Evolutionary conservation across 306 rosid genomes (phyloP), one percentile per base, ranked within the genome.

Genomic region (Rubus parviflorus): DNA sequence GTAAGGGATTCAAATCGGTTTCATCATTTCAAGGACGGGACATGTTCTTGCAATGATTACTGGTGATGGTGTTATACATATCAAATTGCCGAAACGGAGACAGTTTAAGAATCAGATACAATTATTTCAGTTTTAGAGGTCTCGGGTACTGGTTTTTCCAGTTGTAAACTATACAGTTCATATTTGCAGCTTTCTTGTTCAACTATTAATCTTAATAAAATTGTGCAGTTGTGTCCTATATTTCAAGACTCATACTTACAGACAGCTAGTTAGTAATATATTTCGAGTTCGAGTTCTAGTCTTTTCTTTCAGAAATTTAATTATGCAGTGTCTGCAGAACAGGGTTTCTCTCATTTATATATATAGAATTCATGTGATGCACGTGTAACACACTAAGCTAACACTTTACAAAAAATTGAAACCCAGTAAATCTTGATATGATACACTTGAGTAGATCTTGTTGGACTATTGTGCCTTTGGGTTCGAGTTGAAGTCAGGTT

Each of bases 1-100:
- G 79, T 74, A 41, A 73, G 83, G 17, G 83, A 80, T 67, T 73
- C 75, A 66, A 74, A 80, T 42, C 51, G 75, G 70, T 80, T 80
- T 80, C 83, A 80, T 73, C 79, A 66, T 42, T 43, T 80, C 15
- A 74, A 68, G 75, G 74, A 68, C 11, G 75, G 75, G 20, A 54
- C 37, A 66, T 80, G 83, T 37, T 80, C 83, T 52, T 80, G 83
- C 70, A 68, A 67, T 4, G 83, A 80, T 47, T 74, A 74, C 74
- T 74, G 83, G 83, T 68, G 73, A 75, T 37, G 68, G 53, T 6
- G 42, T 74, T 60, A 16, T 46, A 12, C 3, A 60, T 22, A 60
- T 61, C 58, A 46, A 17, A 46, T 40, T 57, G 68, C 19, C 13
- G 19, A 37, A 63, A 14, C 12, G 14, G n/a, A 3, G 69, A 63